These are phyloP conservation scores for Ceriops zippeliana DNA, from an alignment of 345 rosid genomes.

Conservation along the genomic window DNA sequence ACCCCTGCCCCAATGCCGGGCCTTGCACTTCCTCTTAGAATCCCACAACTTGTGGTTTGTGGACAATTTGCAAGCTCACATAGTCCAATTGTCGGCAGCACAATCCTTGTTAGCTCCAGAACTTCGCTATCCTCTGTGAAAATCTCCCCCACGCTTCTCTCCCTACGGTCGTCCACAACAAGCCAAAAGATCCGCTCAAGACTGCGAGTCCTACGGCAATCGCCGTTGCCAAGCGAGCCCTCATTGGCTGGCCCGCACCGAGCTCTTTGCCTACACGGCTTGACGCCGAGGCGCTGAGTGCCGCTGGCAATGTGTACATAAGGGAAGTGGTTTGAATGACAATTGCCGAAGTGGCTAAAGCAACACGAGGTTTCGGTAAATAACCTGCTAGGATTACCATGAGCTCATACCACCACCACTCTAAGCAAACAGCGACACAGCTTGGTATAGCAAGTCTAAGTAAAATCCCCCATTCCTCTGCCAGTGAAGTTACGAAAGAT, in stretches of 20 bases:
- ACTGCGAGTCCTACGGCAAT: constrained; percentile 55
- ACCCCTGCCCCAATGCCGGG: constrained; percentile 38
- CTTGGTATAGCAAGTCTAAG: constrained; percentile 68
- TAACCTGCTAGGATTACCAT: constrained; percentile 88
- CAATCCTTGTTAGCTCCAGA: constrained; percentile 22
- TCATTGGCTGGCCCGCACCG: constrained; percentile 64
- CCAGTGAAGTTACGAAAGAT: neutral
- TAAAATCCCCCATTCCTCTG: constrained; percentile 55
- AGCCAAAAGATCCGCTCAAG: constrained; percentile 46
- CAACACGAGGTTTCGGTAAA: constrained; percentile 47
- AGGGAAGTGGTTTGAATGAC: constrained; percentile 86
- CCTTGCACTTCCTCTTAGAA: constrained; percentile 41
- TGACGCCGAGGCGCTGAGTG: constrained; percentile 70
- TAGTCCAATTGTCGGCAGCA: constrained; percentile 31
- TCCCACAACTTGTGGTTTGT: constrained; percentile 33
- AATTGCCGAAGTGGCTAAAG: constrained; percentile 67
- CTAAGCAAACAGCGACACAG: constrained; percentile 75
- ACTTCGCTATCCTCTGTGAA: constrained; percentile 56
- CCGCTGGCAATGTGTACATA: constrained; percentile 73
- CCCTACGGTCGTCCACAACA: constrained; percentile 65
- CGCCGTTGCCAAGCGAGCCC: constrained; percentile 53
- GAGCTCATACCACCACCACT: constrained; percentile 99
- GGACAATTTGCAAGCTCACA: constrained; percentile 40
- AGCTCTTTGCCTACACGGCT: constrained; percentile 84
- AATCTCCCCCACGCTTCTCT: constrained; percentile 64